Base-by-base conservation (phyloP, 164 flowering plant genomes). In the Amborella trichopoda region DNA sequence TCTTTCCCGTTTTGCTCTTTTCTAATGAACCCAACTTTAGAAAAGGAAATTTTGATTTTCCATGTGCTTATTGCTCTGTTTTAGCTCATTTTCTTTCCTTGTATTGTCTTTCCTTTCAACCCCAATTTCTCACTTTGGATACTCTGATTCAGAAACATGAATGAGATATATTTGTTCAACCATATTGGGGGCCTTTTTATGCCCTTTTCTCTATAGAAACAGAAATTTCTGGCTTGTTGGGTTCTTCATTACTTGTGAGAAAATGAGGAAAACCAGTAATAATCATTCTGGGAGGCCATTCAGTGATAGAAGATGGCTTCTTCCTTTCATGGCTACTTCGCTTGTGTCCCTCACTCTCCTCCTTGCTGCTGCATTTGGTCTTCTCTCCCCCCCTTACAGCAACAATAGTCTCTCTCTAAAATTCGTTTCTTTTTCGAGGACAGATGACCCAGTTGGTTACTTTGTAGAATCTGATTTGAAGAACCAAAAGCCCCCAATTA, bases 281-380 rank as follows among this genome's bases (percentile, higher is more conserved):
- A 47, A 55, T 33, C 83, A 83, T 45, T 52, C 79, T 3, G 80
- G 68, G 27, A 75, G 80, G 63, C 46, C 65, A 6, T 84, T 78
- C 49, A 71, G 76, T 68, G 90, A 85, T 52, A 73, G 80, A 53
- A 74, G 69, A 50, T 89, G 97, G 95, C 62, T 68, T 44, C 54
- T 82, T 38, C 97, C 93, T 14, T 82, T 89, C 50, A 59, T 76
- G 26, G 78, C 77, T 0, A 89, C 83, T 60, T 66, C 83, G 68
- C 64, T 83, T 6, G 72, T 83, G 5, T 79, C 74, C 1, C 24
- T 75, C 54, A 73, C 75, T 46, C 68, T 87, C 36, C 25, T 68
- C 14, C 40, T 78, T 27, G 72, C 78, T 0, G 58, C 60, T 5
- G 36, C 46, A 23, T 68, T 66, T 28, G 80, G 81, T 58, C 19